These are phyloP conservation scores for Neoscytalidium dimidiatum DNA, from an alignment of 2,329 filamentous ascomycete species.

Conservation along the genomic window DNA sequence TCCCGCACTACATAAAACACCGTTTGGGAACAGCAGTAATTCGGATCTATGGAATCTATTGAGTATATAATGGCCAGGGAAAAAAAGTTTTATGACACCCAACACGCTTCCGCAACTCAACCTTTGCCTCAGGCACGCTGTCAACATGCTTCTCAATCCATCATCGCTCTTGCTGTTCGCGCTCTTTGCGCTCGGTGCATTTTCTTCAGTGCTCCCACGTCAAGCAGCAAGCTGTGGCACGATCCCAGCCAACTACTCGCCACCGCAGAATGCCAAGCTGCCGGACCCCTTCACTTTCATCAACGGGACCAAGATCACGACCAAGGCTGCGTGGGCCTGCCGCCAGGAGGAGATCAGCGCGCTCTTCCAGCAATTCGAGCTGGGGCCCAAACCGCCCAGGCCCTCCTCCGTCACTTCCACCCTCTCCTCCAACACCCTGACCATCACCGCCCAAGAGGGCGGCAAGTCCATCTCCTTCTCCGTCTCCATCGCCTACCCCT, in stretches of 20 bases:
- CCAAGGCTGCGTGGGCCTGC: constrained; percentile 37
- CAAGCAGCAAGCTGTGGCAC: not conserved
- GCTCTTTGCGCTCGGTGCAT: not conserved
- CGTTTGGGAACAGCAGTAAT: not conserved
- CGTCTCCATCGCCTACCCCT: constrained; percentile 39
- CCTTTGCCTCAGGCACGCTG: not conserved
- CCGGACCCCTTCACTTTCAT: constrained; percentile 43
- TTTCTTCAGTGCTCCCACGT: not conserved
- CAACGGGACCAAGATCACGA: constrained; percentile 36
- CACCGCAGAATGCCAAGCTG: constrained; percentile 33
- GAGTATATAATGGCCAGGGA: not conserved
- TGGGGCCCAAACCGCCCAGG: constrained; percentile 40
- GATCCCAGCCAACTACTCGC: constrained; percentile 33
- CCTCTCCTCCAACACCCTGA: constrained; percentile 33
- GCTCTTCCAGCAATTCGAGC: constrained; percentile 38
- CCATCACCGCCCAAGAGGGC: constrained; percentile 36
- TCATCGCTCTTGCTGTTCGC: not conserved
- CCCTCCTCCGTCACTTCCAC: constrained; percentile 36
- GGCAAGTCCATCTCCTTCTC: constrained; percentile 40
- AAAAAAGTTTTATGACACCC: too few relatives aligned
- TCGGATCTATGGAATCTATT: not conserved
- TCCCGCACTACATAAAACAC: not conserved
- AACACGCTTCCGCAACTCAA: not conserved
- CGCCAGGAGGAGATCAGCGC: constrained; percentile 40
- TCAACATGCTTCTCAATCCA: not conserved